A percentile compares a stretch with the other conserved stretches of the same genome.
Evolutionary conservation across 495 filamentous ascomycete genomes (phyloP).

Genomic region (Aspergillus asperescens): DNA sequence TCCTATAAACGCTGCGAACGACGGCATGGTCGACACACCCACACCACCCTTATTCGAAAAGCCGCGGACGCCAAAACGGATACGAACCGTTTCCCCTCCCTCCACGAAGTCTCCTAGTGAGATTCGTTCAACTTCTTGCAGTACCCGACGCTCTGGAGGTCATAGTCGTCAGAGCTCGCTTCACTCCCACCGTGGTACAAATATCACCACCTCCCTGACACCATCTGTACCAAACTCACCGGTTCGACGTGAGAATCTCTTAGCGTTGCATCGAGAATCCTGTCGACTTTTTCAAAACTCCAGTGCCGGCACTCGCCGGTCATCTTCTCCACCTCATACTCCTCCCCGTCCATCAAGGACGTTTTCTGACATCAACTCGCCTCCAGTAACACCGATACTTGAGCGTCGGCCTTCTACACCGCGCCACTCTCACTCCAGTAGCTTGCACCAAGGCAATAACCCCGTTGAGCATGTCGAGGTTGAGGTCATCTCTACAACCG

Average conservation of each 20-base stretch:
- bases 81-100: slow-evolving; percentile 25
- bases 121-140: slow-evolving; percentile 23
- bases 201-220: slow-evolving; percentile 27
- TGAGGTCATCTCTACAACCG: slow-evolving; percentile 24
- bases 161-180: slow-evolving; percentile 30
- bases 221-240: slow-evolving; percentile 22
- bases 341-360: slow-evolving; percentile 6
- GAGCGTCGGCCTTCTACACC: not conserved
- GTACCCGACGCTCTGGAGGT: slow-evolving; percentile 27
- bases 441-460: not conserved
- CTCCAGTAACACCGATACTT: slow-evolving; percentile 14
- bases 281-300: slow-evolving; percentile 42
- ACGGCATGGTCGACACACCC: slow-evolving; percentile 1
- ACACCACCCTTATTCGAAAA: not conserved
- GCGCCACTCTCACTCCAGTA: not conserved
- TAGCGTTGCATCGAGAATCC: slow-evolving; percentile 44
- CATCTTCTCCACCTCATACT: not conserved
- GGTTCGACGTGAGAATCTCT: slow-evolving; percentile 32
- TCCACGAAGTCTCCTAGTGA: slow-evolving; percentile 22
- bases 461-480: slow-evolving; percentile 13
- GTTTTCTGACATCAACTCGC: slow-evolving; percentile 12
- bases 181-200: slow-evolving; percentile 28
- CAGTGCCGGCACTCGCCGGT: not conserved
- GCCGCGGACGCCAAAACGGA: slow-evolving; percentile 14
- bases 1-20: not conserved